Conservation (phyloP, 331 rosid genomes). For the Malus hybrid region DNA sequence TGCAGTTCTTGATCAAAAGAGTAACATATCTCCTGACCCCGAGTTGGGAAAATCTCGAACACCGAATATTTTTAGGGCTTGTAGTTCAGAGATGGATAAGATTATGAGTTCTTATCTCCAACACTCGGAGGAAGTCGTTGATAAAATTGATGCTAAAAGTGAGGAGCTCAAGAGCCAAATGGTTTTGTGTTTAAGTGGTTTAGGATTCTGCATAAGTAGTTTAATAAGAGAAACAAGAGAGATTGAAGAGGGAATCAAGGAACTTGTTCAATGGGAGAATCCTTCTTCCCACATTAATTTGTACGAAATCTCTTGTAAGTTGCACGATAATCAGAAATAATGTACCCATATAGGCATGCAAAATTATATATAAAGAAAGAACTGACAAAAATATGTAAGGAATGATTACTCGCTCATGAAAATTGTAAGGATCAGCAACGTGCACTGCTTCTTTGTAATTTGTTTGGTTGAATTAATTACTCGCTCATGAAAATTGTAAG, state of each 20-base stretch:
- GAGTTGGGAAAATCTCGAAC: slow-evolving; percentile 43
- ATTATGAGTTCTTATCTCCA: slow-evolving; percentile 35
- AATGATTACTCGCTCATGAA: no score
- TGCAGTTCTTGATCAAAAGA: slow-evolving; percentile 24
- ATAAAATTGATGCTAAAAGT: slow-evolving; percentile 11
- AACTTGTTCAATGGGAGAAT: slow-evolving; percentile 57
- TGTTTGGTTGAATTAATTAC: no score
- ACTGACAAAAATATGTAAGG: no score
- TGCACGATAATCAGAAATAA: slow-evolving; percentile 23
- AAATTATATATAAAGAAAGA: no score
- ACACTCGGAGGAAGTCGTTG: slow-evolving; percentile 28
- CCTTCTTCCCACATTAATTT: slow-evolving; percentile 40
- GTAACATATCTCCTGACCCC: slow-evolving; percentile 16
- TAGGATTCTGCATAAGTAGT: slow-evolving; percentile 50
- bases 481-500: no score
- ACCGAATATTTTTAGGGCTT: slow-evolving; percentile 2
- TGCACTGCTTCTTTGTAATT: background rate
- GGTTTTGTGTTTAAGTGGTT: slow-evolving; percentile 42
- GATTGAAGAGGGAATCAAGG: slow-evolving; percentile 50
- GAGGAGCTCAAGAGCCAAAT: slow-evolving; percentile 34
- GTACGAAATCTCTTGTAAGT: slow-evolving; percentile 32
- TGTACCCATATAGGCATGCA: background rate
- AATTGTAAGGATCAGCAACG: no score
- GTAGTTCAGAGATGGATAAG: slow-evolving; percentile 35
- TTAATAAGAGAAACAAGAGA: slow-evolving; percentile 35